Evolutionary conservation across 345 rosid genomes (phyloP).

Genomic region (Eucalyptus decipiens): DNA sequence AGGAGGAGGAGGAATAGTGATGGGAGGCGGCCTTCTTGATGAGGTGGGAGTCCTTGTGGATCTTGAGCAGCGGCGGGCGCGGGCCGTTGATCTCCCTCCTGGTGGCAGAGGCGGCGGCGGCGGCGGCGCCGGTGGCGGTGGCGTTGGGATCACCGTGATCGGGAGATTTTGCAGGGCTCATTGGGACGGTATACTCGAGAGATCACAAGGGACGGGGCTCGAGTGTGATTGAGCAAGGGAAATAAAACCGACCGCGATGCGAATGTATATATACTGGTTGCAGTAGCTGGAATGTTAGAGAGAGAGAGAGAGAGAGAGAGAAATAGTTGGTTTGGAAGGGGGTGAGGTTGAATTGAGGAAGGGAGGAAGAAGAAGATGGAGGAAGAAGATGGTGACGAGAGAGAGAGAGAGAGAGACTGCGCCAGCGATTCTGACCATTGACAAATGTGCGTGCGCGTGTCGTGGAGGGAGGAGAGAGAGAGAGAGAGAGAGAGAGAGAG

Average conservation of each 20-base stretch:
- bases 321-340: neutral
- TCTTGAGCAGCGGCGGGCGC: constrained; percentile 21
- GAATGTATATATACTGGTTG: neutral
- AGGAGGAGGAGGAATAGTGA: neutral
- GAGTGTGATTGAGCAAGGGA: neutral
- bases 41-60: constrained; percentile 30
- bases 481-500: neutral
- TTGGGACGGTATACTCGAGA: neutral
- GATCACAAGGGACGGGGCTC: neutral
- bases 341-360: neutral
- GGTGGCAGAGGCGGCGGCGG: neutral
- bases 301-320: neutral
- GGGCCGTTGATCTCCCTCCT: constrained; percentile 10
- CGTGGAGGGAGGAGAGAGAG: neutral
- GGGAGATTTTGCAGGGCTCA: neutral
- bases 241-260: neutral
- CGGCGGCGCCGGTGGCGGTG: neutral
- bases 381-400: neutral
- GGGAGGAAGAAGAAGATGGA: neutral
- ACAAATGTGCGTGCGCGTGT: neutral
- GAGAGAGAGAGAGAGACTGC: neutral
- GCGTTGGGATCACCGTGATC: neutral
- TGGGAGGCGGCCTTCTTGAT: constrained; percentile 16
- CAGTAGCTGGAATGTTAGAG: neutral
- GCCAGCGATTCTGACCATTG: constrained; percentile 78